Base-by-base conservation (phyloP, 176 grass and related monocot species). In the Coix lacrymajobi region DNA sequence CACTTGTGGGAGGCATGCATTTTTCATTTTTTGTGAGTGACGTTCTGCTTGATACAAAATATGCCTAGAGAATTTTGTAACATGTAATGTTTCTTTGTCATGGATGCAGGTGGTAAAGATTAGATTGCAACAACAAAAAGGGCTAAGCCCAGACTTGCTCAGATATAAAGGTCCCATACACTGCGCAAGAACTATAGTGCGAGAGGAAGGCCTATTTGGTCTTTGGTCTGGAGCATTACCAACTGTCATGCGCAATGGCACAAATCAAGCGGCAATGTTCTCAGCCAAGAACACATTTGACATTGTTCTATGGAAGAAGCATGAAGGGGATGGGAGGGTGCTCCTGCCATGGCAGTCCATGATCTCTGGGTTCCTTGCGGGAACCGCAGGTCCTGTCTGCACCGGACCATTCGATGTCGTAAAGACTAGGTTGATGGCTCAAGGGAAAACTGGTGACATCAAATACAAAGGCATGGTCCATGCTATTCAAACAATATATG, bases 241-340 rank as follows among this genome's bases (percentile, higher is more conserved):
- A 67, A 98, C 96, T 7, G 91, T 98, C 2, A 93, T 98, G 96
- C 96, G 96, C 33, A 98, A 98, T 40, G 92, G 96, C 22, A 99
- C 97, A 45, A 99, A 99, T 69, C 97, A 99, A 88, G 93, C 97
- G 38, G 97, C 81, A 56, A 99, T 99, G 97, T 99, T 99, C 89
- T 86, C 93, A 30, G 97, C 91, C 46, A 99, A 99, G 83, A 99
- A 99, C 66, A 77, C 89, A 39, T 96, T 94, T 11, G 97, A 96
- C 28, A 82, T 96, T 33, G 40, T 96, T 69, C 85, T 99, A 31
- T 99, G 97, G 97, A 91, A 93, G 89, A 99, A 99, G 80, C 80
- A 99, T 19, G 97, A 99, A 85, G 89, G 87, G 31, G 97, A 99
- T 5, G 87, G 97, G 1, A 96, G 79, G 77, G 86, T 86, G 32